Evolutionary conservation across 805 yeast genomes (phyloP).

Genomic region (Pichia heedii): DNA sequence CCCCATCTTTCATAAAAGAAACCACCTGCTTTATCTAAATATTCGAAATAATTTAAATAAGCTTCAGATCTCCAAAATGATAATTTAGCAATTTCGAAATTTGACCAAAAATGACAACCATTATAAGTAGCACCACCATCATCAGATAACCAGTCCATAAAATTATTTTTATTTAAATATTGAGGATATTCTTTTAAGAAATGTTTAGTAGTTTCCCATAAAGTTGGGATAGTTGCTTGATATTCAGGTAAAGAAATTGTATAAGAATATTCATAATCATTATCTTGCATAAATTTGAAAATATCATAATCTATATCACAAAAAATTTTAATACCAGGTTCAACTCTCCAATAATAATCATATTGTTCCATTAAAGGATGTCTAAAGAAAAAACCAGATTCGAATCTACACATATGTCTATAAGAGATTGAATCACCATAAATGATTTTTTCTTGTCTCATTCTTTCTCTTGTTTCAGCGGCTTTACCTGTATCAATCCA

Average conservation of each 20-base stretch:
- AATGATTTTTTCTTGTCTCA: slow-evolving; percentile 43
- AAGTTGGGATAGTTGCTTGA: slow-evolving; percentile 58
- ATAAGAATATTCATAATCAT: slow-evolving; percentile 65
- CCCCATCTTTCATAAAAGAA: slow-evolving; percentile 94
- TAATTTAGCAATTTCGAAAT: slow-evolving; percentile 74
- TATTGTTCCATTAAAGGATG: slow-evolving; percentile 68
- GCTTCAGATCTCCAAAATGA: slow-evolving; percentile 69
- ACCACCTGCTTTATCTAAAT: slow-evolving; percentile 77
- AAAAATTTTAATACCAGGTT: slow-evolving; percentile 70
- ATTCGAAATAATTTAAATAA: slow-evolving; percentile 60
- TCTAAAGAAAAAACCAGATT: slow-evolving; percentile 82
- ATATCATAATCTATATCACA: slow-evolving; percentile 79
- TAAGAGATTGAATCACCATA: slow-evolving; percentile 61
- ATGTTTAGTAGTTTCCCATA: slow-evolving; percentile 63
- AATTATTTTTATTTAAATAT: slow-evolving; percentile 48
- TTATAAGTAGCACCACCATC: slow-evolving; percentile 66
- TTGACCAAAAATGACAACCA: slow-evolving; percentile 87
- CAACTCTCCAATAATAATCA: slow-evolving; percentile 93
- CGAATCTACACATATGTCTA: slow-evolving; percentile 90
- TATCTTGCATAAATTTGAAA: slow-evolving; percentile 75
- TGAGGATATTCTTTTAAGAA: slow-evolving; percentile 56
- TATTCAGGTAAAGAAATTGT: slow-evolving; percentile 75
- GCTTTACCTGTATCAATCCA: slow-evolving; percentile 71
- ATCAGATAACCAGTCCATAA: slow-evolving; percentile 61
- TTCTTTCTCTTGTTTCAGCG: slow-evolving; percentile 43